Evolutionary conservation across 768 basidiomycete species (phyloP).

Genomic region (Mycena floridula): DNA sequence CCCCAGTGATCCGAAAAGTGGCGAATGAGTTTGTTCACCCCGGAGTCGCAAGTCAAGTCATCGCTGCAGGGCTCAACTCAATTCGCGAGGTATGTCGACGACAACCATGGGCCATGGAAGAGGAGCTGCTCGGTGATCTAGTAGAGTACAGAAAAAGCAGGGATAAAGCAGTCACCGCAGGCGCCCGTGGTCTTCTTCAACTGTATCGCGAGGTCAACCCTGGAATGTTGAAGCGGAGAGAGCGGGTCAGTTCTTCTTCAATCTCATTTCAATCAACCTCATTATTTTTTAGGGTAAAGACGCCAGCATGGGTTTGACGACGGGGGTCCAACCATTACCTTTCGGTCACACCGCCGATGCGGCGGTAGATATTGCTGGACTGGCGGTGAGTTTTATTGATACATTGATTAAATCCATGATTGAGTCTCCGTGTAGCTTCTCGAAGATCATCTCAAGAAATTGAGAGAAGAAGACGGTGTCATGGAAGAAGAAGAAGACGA

Average conservation of each 20-base stretch:
- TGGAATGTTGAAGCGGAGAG: slow-evolving; percentile 80
- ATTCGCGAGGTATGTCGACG: slow-evolving; percentile 91
- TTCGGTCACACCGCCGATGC: slow-evolving; percentile 77
- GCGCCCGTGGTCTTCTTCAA: slow-evolving; percentile 79
- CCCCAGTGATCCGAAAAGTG: slow-evolving; percentile 85
- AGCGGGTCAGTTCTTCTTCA: slow-evolving; percentile 52
- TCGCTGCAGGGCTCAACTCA: slow-evolving; percentile 93
- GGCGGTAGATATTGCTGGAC: slow-evolving; percentile 83
- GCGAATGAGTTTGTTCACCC: slow-evolving; percentile 97
- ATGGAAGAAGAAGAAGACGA: slow-evolving; percentile 50
- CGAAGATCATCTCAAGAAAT: slow-evolving; percentile 76
- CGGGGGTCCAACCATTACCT: slow-evolving; percentile 60
- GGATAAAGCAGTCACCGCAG: slow-evolving; percentile 90
- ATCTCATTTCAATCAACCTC: background rate
- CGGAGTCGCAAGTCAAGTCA: slow-evolving; percentile 91
- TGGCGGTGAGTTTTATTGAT: slow-evolving; percentile 50
- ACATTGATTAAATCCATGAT: background rate
- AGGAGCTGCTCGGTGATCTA: slow-evolving; percentile 86
- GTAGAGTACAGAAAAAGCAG: slow-evolving; percentile 93
- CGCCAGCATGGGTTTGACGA: slow-evolving; percentile 70
- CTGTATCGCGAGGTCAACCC: slow-evolving; percentile 97
- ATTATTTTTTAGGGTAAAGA: slow-evolving; percentile 83
- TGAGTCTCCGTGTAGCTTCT: slow-evolving; percentile 49
- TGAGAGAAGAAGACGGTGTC: slow-evolving; percentile 59
- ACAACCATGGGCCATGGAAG: slow-evolving; percentile 97